phyloP scores from a whole-genome alignment of 768 basidiomycete genomes.

The Rhodosporidiobolus sp. region DNA sequence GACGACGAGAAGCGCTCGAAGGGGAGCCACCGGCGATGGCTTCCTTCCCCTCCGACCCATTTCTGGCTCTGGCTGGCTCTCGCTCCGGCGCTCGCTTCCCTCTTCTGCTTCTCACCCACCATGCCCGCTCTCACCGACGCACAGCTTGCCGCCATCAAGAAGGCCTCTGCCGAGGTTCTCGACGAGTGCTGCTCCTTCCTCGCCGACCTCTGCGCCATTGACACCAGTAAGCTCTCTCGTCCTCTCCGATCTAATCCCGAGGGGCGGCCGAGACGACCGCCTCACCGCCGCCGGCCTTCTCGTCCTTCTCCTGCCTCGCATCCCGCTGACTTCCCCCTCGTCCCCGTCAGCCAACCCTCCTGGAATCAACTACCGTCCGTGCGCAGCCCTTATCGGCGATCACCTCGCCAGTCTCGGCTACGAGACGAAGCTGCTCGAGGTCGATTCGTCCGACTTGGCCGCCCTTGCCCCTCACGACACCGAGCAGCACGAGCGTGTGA shows the following conservation, averaged over 20 bases:
- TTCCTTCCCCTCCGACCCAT: no score
- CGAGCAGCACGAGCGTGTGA: background rate
- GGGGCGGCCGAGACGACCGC: no score
- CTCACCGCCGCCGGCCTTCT: no score
- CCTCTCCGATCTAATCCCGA: no score
- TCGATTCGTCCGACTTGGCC: background rate
- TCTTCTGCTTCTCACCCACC: no score
- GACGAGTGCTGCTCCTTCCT: background rate
- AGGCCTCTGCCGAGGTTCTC: background rate
- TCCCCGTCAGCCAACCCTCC: slow-evolving; percentile 18
- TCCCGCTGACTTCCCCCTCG: background rate
- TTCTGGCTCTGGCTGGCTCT: no score
- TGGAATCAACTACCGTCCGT: slow-evolving; percentile 16
- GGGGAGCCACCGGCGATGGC: no score
- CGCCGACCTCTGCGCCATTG: background rate
- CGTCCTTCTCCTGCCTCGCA: background rate
- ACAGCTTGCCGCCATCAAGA: slow-evolving; percentile 5
- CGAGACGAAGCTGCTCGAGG: slow-evolving; percentile 1
- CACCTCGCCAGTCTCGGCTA: slow-evolving; percentile 12
- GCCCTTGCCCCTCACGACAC: slow-evolving; percentile 7
- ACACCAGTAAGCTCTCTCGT: background rate
- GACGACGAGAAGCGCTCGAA: no score
- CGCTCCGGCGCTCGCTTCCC: no score
- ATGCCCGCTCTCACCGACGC: background rate
- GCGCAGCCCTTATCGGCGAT: slow-evolving; percentile 13